A percentile compares a stretch with the other conserved stretches of the same genome.
phyloP scores from a whole-genome alignment of 805 yeast genomes.

The Zygosaccharomyces bailii region DNA sequence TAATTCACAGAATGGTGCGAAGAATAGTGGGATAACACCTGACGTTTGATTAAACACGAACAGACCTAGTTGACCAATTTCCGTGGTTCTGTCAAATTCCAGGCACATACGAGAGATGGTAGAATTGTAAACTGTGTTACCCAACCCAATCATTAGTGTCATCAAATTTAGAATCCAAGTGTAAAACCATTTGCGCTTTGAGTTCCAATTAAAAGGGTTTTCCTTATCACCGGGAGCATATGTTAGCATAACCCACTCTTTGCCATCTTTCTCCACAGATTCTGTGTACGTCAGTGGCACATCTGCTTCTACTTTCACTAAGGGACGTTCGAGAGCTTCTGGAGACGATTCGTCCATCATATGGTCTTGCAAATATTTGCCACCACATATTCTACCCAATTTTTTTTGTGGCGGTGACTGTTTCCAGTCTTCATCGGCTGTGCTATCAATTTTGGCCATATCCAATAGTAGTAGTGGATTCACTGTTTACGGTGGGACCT shows the following conservation, averaged over 20 bases:
- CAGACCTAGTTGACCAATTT: slow-evolving; percentile 5
- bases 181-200: slow-evolving; percentile 1
- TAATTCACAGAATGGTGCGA: slow-evolving; percentile 7
- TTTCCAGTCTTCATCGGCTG: no score
- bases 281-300: slow-evolving; percentile 3
- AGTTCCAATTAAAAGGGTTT: slow-evolving; percentile 1
- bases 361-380: no score
- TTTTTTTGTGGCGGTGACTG: no score
- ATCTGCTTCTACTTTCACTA: slow-evolving; percentile 2
- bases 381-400: no score
- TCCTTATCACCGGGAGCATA: slow-evolving; percentile 1
- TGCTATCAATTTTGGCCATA: no score
- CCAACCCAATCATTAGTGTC: slow-evolving; percentile 4
- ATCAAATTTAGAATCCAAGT: neutral
- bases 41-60: slow-evolving; percentile 2
- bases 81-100: neutral
- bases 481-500: no score
- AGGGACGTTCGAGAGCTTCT: neutral
- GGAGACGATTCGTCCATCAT: slow-evolving; percentile 4
- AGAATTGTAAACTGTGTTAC: slow-evolving; percentile 1
- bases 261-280: slow-evolving; percentile 4
- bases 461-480: no score
- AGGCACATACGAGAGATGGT: neutral
- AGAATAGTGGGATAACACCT: neutral
- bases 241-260: slow-evolving; percentile 6